Evolutionary conservation across 805 yeast genomes (phyloP).

Genomic region (Hanseniaspora osmophila): DNA sequence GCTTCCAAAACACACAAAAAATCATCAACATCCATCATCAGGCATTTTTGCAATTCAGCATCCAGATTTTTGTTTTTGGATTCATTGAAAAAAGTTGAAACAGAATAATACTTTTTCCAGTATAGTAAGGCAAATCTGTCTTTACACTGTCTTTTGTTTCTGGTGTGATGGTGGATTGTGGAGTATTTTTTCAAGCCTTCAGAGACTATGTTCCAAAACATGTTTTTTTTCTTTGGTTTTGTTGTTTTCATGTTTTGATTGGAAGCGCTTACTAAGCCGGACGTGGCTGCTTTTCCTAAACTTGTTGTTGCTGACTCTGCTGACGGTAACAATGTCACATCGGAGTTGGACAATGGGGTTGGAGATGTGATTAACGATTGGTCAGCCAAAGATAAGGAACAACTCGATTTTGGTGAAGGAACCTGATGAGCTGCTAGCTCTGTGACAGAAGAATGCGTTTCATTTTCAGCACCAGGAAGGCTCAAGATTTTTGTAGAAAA

Average conservation of each 20-base stretch:
- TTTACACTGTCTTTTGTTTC: conserved; percentile 1
- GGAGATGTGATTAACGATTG: too few species aligned
- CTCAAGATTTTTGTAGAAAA: too few species aligned
- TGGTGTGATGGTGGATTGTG: not conserved
- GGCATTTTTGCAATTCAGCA: not conserved
- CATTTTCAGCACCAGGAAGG: too few species aligned
- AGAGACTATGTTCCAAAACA: not conserved
- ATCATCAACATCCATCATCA: not conserved
- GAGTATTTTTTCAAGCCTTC: not conserved
- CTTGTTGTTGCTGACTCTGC: too few species aligned
- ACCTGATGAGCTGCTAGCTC: too few species aligned
- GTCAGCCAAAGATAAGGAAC: too few species aligned
- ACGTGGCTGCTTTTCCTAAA: too few species aligned
- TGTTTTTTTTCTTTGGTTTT: not conserved
- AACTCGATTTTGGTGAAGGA: too few species aligned
- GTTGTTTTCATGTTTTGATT: not conserved
- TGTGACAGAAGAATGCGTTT: too few species aligned
- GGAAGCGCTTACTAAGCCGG: not conserved
- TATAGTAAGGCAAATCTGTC: conserved; percentile 1
- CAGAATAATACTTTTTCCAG: not conserved
- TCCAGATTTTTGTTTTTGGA: not conserved
- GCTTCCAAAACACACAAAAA: not conserved
- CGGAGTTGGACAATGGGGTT: too few species aligned
- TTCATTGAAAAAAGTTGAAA: not conserved
- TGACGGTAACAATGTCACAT: too few species aligned